Evolutionary conservation across 208 protist species (phyloP), one percentile per base, ranked within the genome.

Genomic region (Acanthamoeba sp.): DNA sequence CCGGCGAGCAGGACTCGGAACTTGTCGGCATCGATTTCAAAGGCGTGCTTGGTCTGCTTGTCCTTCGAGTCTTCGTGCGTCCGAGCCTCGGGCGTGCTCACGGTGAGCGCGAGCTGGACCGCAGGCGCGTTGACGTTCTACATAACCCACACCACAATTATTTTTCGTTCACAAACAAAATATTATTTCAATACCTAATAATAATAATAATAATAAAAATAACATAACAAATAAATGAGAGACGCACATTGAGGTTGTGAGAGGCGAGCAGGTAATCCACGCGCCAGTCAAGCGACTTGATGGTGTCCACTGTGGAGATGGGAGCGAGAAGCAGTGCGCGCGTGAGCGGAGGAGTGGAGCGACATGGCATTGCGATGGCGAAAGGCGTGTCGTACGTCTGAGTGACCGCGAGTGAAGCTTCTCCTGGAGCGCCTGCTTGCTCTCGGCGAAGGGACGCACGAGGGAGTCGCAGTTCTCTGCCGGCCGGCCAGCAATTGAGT

Each of bases 391-490:
- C 50, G 69, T 89, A 96, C 95, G 94, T 91, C 84, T 89, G 32
- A 96, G 80, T n/a, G 95, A 94, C 55, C 95, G 50, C 20, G 84
- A 71, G 24, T 91, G 20, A 38, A 96, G 93, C 18, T 93, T 93
- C 18, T 55, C 38, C 45, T 92, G 29, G 18, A 96, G 38, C 50
- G 93, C 95, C 18, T 96, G 78, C 57, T 95, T 95, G 24, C 94
- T 50, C 27, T 95, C 94, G 66, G 55, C 42, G 45, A 91, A 95
- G 40, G 91, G 57, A 62, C 94, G 64, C 52, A 87, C 87, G 29
- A 95, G 82, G 14, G 90, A 69, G 48, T 95, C 95, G 73, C 95
- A 95, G 93, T 96, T 90, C 62, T 95, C 95, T 92, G 50, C n/a
- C 27, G 34, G 42, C 94, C 85, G 18, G 91, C 55, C 12, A 62